These are phyloP conservation scores for Endothia cerciana DNA, from an alignment of 2,329 filamentous ascomycete species.

Conservation along the genomic window DNA sequence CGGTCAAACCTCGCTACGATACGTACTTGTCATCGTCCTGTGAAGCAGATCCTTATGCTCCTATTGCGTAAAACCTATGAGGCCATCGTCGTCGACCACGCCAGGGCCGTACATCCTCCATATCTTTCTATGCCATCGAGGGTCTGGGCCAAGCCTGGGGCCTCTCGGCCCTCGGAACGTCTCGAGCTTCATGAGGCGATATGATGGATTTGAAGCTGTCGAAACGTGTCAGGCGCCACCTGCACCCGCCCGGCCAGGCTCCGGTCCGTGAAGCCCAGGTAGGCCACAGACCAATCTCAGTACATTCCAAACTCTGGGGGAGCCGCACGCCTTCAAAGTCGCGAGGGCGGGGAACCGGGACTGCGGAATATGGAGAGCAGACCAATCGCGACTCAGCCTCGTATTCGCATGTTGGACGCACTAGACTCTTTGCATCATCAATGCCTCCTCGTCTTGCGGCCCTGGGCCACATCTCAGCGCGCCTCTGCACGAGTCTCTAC, in stretches of 20 bases:
- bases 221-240: background rate
- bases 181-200: too few relatives aligned
- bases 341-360: background rate
- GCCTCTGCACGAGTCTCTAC: background rate
- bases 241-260: background rate
- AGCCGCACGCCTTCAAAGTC: background rate
- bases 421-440: conserved; percentile 1
- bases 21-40: background rate
- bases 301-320: too few relatives aligned
- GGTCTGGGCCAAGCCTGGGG: background rate
- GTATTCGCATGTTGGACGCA: background rate
- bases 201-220: background rate
- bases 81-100: too few relatives aligned
- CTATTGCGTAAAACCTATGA: too few relatives aligned
- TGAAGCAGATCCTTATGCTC: background rate
- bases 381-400: background rate
- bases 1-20: background rate
- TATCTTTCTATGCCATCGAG: background rate
- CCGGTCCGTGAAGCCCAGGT: background rate
- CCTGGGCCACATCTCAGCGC: background rate
- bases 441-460: background rate
- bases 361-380: background rate
- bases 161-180: background rate
- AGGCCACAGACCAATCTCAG: background rate
- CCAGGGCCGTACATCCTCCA: too few relatives aligned